These are phyloP conservation scores for Arthrobotrys sphaeroides DNA, from an alignment of 2,329 filamentous ascomycete genomes.

Conservation along the genomic window DNA sequence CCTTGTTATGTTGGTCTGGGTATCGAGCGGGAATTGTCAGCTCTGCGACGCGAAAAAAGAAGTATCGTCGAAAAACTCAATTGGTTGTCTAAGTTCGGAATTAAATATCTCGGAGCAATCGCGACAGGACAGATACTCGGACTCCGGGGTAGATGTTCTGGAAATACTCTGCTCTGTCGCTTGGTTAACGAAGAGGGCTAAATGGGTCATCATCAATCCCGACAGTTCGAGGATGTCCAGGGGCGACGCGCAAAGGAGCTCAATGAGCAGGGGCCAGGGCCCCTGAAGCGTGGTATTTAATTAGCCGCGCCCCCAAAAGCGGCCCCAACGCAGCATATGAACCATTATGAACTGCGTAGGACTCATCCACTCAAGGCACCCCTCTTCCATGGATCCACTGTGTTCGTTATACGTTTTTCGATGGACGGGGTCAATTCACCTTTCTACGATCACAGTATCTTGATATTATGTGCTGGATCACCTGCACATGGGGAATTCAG, in stretches of 20 bases:
- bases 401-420: too few relatives aligned
- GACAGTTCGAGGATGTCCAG: not conserved
- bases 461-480: too few relatives aligned
- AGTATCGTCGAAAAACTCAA: not conserved
- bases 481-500: too few relatives aligned
- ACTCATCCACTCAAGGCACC: not conserved
- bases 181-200: conserved; percentile 8
- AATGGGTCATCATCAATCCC: too few relatives aligned
- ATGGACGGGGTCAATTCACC: too few relatives aligned
- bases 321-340: not conserved
- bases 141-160: conserved; percentile 4
- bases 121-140: conserved; percentile 5
- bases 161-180: not conserved
- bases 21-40: not conserved
- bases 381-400: too few relatives aligned
- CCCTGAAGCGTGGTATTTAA: conserved; percentile 19
- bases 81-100: not conserved
- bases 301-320: not conserved
- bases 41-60: not conserved
- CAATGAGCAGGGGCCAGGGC: conserved; percentile 1
- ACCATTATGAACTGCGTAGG: not conserved
- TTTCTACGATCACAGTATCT: too few relatives aligned
- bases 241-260: conserved; percentile 8
- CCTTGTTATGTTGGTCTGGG: not conserved
- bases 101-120: not conserved